Base-by-base conservation (phyloP, 768 basidiomycete species). In the Tulasnella sp. region DNA sequence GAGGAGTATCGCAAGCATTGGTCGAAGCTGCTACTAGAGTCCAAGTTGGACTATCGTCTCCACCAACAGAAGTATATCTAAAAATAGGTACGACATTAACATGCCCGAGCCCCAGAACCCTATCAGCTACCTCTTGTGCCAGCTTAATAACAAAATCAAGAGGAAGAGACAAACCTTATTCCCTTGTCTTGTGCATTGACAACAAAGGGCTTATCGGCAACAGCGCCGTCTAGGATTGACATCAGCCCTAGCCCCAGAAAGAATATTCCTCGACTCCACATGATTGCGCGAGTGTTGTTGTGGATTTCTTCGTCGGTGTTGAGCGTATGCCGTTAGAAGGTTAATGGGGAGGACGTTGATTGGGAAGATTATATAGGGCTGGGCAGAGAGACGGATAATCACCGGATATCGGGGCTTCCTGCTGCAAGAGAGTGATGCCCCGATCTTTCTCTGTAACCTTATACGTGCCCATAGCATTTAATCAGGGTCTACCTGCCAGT, bases 11-110 rank as follows among this genome's bases (percentile, higher is more conserved):
- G 5, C 40, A 78, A 24, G 7, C 44, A 76, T 60, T 82, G 31
- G 50, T 42, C 40, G 83, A 83, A 80, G 83, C 80, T 83, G 42
- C 28, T 81, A 34, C 11, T 24, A 40, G 22, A 42, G 9, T 50
- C 40, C 44, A 77, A 48, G n/a, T 28, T 22, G 16, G 22, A 34
- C 18, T 12, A n/a, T n/a, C n/a, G 50, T 77, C 73, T 22, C 40
- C 34, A 28, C 40, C 14, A 28, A n/a, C 28, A 41, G 31, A 6
- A 44, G 46, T 75, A 44, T 28, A 31, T 75, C 31, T 75, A 75
- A 34, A 40, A 24, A 37, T 24, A n/a, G n/a, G 16, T 24, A 24
- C 11, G 42, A 22, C 5, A 34, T 34, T 5, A 12, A 37, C 12
- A 37, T 2, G 20, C 8, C 7, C 37, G 28, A 74, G 37, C 24